Evolutionary conservation across 2,329 filamentous ascomycete genomes (phyloP).

Genomic region (Aspergillus neoniger): DNA sequence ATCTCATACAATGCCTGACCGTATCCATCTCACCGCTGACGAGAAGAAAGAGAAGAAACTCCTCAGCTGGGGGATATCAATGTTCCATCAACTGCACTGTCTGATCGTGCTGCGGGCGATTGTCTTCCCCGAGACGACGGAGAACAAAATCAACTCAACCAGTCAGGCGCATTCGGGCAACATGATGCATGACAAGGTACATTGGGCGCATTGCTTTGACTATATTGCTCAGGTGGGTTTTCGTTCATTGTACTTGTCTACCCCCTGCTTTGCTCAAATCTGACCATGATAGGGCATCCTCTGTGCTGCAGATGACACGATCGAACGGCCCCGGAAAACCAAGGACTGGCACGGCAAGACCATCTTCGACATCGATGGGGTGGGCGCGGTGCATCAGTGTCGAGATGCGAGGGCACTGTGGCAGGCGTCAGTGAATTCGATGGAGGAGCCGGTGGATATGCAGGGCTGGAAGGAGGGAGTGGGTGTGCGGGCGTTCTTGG

Average conservation of each 20-base stretch:
- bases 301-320: constrained; percentile 20
- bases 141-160: constrained; percentile 7
- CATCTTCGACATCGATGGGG: constrained; percentile 13
- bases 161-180: not conserved
- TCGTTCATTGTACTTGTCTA: not conserved
- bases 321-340: constrained; percentile 13
- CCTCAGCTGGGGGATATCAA: constrained; percentile 10
- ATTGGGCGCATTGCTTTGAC: constrained; percentile 24
- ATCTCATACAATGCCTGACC: not conserved
- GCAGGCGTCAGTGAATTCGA: constrained; percentile 12
- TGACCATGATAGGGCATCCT: constrained; percentile 9
- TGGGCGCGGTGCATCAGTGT: constrained; percentile 17
- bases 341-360: not conserved
- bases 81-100: constrained; percentile 22
- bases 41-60: not conserved
- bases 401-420: constrained; percentile 14
- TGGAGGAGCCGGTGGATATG: constrained; percentile 8
- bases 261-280: not conserved
- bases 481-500: constrained; percentile 12
- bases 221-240: constrained; percentile 21
- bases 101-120: constrained; percentile 13
- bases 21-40: not conserved
- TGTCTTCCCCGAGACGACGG: constrained; percentile 13
- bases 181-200: constrained; percentile 1
- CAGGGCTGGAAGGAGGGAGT: constrained; percentile 8